Evolutionary conservation across 768 basidiomycete species (phyloP), one percentile per base, ranked within the genome.

Genomic region (Serendipita sp.): DNA sequence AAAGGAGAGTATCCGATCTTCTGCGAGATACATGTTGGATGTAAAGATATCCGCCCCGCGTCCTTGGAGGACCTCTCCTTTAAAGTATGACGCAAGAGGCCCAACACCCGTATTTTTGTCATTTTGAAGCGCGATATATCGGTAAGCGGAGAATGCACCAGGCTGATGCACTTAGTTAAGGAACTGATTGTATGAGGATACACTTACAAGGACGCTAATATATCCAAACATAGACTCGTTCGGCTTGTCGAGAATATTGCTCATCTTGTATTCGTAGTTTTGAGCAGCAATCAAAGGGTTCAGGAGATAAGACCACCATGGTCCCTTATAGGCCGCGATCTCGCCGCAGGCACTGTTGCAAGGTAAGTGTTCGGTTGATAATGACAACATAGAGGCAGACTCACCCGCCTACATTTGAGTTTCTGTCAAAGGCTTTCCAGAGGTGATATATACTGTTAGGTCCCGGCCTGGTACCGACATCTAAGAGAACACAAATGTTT

Each of bases 221-320:
- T 95, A 95, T 7, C 93, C 93, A 72, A 94, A 93, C 38, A 93
- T 81, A 0, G 83, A 85, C 70, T 93, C 92, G 0, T 84, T 89
- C 3, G 93, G 91, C 72, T 95, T 95, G 71, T 94, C 92, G 65
- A 95, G 74, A 68, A 95, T 95, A 71, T 94, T 94, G 37, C 88
- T 84, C 86, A 91, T 90, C 80, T 93, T 93, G 74, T 94, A 93
- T 74, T 92, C 89, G 67, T 93, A 94, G 70, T 94, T 93, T 76
- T 94, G 92, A 10, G 91, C 89, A 3, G 91, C 91, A 4, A 93
- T 87, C 2, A 76, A 69, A 0, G 92, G 92, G 70, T 95, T 95
- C 65, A 94, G 68, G 44, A 96, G 76, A 71, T 89, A 84, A 69
- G 77, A 74, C 34, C 89, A 86, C 67, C 81, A 92, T 75, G 84